Evolutionary conservation across 441 rosid species (phyloP).

Genomic region (Populus hybrid): DNA sequence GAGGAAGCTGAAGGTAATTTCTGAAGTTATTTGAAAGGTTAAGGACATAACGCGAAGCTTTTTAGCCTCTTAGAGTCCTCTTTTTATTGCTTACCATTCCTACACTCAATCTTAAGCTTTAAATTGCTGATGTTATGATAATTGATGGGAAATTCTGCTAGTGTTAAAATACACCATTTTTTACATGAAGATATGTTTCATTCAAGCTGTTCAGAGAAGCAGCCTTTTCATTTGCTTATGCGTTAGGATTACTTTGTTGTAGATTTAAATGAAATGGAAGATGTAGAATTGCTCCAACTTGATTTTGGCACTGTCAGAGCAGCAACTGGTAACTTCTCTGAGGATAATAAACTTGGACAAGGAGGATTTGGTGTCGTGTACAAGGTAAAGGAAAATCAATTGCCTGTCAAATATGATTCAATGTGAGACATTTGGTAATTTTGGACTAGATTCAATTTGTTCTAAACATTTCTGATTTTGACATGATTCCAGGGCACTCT

Average conservation of each 20-base stretch:
- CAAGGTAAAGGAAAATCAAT: slow-evolving; percentile 13
- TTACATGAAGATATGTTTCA: not conserved
- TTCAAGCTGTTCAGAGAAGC: no score
- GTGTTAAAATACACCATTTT: not conserved
- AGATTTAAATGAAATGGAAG: not conserved
- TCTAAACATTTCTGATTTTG: not conserved
- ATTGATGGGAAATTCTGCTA: no score
- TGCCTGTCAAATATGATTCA: not conserved
- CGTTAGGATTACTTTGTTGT: not conserved
- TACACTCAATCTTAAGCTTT: no score
- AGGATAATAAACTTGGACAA: slow-evolving; percentile 10
- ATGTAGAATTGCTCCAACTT: not conserved
- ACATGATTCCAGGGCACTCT: slow-evolving; percentile 13
- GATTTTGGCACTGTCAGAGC: not conserved
- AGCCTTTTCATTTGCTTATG: not conserved
- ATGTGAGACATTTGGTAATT: not conserved
- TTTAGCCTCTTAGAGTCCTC: no score
- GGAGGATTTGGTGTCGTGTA: slow-evolving; percentile 27
- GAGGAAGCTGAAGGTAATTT: not conserved
- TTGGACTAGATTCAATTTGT: not conserved
- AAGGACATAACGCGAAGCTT: no score
- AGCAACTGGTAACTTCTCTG: slow-evolving; percentile 21
- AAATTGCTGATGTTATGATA: no score
- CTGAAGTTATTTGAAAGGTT: no score
- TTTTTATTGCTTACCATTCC: no score